Percentiles rank a stretch among this genome's conserved stretches.
phyloP scores from a whole-genome alignment of 371 early-diverging fungal genomes.

The Haplosporangium sp. region DNA sequence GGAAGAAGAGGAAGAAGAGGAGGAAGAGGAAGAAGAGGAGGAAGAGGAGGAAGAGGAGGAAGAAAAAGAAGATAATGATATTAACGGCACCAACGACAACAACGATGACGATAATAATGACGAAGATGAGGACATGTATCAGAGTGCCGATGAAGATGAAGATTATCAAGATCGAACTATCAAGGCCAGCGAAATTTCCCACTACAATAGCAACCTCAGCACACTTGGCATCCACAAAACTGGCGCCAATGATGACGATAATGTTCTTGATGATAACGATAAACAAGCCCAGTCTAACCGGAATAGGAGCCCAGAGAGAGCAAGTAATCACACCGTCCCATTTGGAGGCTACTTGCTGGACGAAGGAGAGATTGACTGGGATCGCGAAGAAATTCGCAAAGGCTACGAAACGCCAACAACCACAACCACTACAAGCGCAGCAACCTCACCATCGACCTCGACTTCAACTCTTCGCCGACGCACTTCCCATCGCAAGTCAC shows the following conservation, averaged over 20 bases:
- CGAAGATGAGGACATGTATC: slow-evolving; percentile 1
- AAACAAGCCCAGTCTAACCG: background rate
- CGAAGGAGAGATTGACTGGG: slow-evolving; percentile 28
- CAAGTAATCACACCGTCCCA: background rate
- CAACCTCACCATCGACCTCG: slow-evolving; percentile 1
- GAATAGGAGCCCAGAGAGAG: background rate
- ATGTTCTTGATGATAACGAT: slow-evolving; percentile 6
- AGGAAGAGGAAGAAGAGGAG: slow-evolving; percentile 1
- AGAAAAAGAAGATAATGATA: background rate
- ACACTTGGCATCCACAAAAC: background rate
- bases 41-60: slow-evolving; percentile 10
- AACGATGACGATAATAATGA: background rate
- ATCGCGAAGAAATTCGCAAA: slow-evolving; percentile 20
- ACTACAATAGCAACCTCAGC: background rate
- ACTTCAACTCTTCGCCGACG: slow-evolving; percentile 13
- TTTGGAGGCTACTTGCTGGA: background rate
- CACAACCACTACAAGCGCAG: background rate
- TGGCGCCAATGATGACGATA: background rate
- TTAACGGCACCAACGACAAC: background rate
- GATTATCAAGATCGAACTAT: background rate
- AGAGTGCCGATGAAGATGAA: slow-evolving; percentile 6
- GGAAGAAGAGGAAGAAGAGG: background rate
- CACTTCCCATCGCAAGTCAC: slow-evolving; percentile 8
- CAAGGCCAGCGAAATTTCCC: background rate
- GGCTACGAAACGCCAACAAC: background rate